Evolutionary conservation across 306 rosid genomes (phyloP).

Genomic region (Potentilla sterilis): DNA sequence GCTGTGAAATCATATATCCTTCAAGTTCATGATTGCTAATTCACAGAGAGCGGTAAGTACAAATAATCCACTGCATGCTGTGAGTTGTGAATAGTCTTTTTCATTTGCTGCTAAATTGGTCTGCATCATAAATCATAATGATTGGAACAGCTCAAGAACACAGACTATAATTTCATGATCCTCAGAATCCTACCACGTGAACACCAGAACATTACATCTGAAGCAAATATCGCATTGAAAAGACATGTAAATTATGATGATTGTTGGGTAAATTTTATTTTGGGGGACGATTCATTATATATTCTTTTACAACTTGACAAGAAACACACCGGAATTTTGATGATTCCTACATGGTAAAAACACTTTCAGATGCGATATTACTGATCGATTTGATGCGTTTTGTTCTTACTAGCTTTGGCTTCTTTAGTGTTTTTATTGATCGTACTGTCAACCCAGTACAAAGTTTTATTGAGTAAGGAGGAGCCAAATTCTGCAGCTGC

Average conservation of each 20-base stretch:
- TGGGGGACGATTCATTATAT: background rate
- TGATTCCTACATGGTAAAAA: background rate
- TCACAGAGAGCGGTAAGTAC: background rate
- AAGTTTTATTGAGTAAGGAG: background rate
- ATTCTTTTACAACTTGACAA: background rate
- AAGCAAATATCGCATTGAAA: background rate
- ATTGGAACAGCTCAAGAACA: constrained; percentile 15
- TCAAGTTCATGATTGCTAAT: background rate
- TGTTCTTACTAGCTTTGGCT: background rate
- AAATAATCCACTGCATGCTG: background rate
- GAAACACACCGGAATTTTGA: background rate
- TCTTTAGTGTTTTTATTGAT: background rate
- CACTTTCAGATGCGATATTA: background rate
- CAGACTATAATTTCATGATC: background rate
- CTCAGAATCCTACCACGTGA: constrained; percentile 5
- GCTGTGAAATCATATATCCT: background rate
- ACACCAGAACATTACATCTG: background rate
- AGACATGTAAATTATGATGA: background rate
- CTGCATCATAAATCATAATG: constrained; percentile 10
- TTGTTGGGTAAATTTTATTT: background rate
- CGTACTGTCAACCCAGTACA: background rate
- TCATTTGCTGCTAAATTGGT: background rate
- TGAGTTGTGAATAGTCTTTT: constrained; percentile 2
- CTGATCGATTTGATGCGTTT: background rate
- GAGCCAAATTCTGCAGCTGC: background rate